These are phyloP conservation scores for Pseudonitzschia pungens DNA, from an alignment of 108 stramenopile species.

Conservation along the genomic window DNA sequence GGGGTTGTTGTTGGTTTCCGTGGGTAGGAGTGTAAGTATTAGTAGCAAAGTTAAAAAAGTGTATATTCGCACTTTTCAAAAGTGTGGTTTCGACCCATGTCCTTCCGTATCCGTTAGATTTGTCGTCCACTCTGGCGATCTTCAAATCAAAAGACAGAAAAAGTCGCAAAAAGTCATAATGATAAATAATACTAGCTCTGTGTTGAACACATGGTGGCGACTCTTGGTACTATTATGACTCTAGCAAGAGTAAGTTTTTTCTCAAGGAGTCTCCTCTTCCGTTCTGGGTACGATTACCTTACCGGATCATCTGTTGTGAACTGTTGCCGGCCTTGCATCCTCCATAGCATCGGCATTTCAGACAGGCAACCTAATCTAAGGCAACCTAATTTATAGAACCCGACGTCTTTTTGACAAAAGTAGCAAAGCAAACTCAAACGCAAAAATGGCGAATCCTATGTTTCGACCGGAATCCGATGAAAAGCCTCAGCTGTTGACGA, in stretches of 20 bases:
- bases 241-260: not conserved
- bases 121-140: no score
- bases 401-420: not conserved
- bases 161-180: not conserved
- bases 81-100: no score
- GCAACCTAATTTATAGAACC: not conserved
- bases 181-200: not conserved
- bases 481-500: constrained; percentile 54
- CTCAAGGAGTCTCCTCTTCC: not conserved
- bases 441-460: constrained; percentile 40
- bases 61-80: no score
- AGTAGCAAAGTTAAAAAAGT: no score
- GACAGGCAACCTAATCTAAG: not conserved
- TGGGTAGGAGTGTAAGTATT: no score
- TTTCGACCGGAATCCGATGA: constrained; percentile 62
- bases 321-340: no score
- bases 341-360: not conserved
- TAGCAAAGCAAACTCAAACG: not conserved
- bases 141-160: not conserved
- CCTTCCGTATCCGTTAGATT: no score
- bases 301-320: not conserved
- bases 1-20: no score
- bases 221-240: not conserved
- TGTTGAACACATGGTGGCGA: not conserved
- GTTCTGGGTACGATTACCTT: not conserved